Base-by-base conservation (phyloP, 1,284 basidiomycete genomes). In the Cronartium quercuum region DNA sequence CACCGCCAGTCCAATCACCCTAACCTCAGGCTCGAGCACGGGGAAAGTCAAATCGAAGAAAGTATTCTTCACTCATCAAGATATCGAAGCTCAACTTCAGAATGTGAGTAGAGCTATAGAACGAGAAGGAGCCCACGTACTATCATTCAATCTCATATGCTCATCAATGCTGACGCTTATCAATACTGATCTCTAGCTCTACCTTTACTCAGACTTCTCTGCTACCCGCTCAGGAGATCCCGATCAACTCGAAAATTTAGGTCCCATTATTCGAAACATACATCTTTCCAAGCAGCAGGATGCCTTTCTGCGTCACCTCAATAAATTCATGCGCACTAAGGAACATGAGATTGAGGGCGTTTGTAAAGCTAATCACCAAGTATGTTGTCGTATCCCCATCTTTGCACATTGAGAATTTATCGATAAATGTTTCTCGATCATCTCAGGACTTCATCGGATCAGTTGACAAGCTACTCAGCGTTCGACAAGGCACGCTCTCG, bases 331-430 rank as follows among this genome's bases (percentile, higher is more conserved):
- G 66, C 88, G 91, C 79, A 88, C 92, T 77, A 97, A 98, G 83
- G 96, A 99, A 81, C 86, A 87, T 75, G 94, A 98, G 83, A 98
- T 99, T 80, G 92, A 98, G 84, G 88, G 87, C 76, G 94, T 98
- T 83, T 98, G 96, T 83, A 88, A 90, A 76, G 90, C 91, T 78
- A 98, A 98, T 82, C 97, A 98, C 81, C 92, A 95, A 81, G 84
- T 85, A 55, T 58, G 81, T 76, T 29, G 24, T 0, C 35, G 15
- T 35, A 24, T 47, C 21, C 51, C 29, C 34, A 24, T 47, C 55
- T 21, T 41, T 57, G 5, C 51, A 29, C 7, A 40, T 15, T 38
- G 24, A 44, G 40, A 64, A 60, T 15, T 35, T 61, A n/a, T 68
- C 21, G 35, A 34, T 44, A 13, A 42, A 38, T 55, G 37, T 64